Evolutionary conservation across 176 grass and related monocot species (phyloP), one percentile per base, ranked within the genome.

Genomic region (Pontederia paniculata): DNA sequence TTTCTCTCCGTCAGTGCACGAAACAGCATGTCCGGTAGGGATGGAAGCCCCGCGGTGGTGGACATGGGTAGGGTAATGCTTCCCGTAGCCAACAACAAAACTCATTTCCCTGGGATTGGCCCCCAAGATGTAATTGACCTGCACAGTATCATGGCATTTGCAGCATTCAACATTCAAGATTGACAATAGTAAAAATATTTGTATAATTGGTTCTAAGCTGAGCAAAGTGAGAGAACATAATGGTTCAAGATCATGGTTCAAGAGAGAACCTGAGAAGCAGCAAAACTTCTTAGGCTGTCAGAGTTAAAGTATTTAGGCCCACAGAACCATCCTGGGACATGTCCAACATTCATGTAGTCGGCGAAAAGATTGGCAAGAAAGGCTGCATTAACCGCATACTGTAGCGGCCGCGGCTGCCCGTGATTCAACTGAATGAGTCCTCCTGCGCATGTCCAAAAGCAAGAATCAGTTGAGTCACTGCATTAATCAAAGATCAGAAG

Each of bases 11-110:
- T 52, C n/a, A 0, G 48, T 12, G 9, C 63, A 66, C 17, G 3
- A 52, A 48, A 19, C 19, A 9, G 18, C 52, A 4, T 77, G 19
- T 31, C 54, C 68, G 51, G 71, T 74, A 0, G 89, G 89, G 45
- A 94, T 94, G 10, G 89, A 84, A 23, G 89, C 89, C 15, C 80
- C 84, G 7, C 89, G 78, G 54, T 94, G 89, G 65, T 94, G 89
- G 55, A 88, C 71, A 42, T 65, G 72, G 60, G 64, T 50, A 2
- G 89, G 84, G 60, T 73, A 94, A 5, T 14, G 54, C 62, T 77
- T 72, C 42, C 84, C 77, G 13, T 76, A 88, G n/a, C 84, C 89
- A 45, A 94, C 80, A 28, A 94, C 68, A 64, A 88, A 94, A 69
- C 89, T 94, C 68, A 84, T 57, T 72, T 84, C 79, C 72, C 73